These are phyloP conservation scores for Tolypocladium endophyticum DNA, from an alignment of 2,329 filamentous ascomycete species.

Conservation along the genomic window DNA sequence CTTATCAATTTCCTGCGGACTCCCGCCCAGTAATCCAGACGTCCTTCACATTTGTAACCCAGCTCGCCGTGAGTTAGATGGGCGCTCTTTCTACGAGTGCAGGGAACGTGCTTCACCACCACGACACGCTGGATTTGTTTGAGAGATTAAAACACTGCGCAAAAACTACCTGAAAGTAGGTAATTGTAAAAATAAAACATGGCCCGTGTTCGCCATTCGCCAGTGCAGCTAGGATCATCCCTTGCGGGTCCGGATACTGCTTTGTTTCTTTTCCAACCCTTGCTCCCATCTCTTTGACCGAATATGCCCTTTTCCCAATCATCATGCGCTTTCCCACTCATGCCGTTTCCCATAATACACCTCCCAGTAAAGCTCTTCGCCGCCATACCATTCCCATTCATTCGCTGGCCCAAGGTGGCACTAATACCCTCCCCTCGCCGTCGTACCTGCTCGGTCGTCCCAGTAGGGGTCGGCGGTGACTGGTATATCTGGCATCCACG, in stretches of 20 bases:
- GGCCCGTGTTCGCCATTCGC: not conserved
- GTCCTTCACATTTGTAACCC: not conserved
- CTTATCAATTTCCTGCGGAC: not conserved
- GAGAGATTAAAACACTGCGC: not conserved
- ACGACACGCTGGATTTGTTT: not conserved
- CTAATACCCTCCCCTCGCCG: not conserved
- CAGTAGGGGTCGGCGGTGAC: not conserved
- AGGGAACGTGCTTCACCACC: not conserved
- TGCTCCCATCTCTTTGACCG: not conserved
- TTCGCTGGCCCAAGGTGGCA: not conserved
- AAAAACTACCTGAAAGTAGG: not conserved
- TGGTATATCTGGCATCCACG: not conserved
- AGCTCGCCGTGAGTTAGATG: not conserved
- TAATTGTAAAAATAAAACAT: not conserved
- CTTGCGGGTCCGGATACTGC: not conserved
- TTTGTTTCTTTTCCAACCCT: not conserved
- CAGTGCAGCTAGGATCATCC: not conserved
- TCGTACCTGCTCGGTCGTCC: not conserved
- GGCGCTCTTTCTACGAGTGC: not conserved
- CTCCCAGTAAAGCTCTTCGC: not conserved
- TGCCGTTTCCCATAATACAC: not conserved
- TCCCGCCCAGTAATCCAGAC: not conserved
- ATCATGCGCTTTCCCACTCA: not conserved
- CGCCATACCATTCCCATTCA: not conserved
- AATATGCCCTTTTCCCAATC: not conserved